Percentiles rank a stretch among this genome's conserved stretches.
These are phyloP conservation scores for Hanseniaspora gamundiae DNA, from an alignment of 1,139 yeast species.

Conservation along the genomic window DNA sequence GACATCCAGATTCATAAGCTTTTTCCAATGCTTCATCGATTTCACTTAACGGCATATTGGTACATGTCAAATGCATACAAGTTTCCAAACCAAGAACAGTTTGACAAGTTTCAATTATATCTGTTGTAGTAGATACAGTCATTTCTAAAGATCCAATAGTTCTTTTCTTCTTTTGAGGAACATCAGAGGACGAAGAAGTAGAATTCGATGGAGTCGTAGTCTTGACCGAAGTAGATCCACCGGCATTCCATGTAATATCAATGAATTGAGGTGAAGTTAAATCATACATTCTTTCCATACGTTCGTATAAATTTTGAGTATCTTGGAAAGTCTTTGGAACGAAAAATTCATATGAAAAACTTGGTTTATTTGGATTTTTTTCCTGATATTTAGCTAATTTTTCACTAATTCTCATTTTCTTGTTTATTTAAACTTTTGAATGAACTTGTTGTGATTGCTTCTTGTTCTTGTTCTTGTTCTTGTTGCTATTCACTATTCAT, in stretches of 20 bases:
- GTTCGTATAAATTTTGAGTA: constrained; percentile 85
- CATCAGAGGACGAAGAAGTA: constrained; percentile 2
- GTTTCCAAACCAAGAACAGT: constrained; percentile 91
- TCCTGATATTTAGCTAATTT: constrained; percentile 25
- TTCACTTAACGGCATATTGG: constrained; percentile 76
- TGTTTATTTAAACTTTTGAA: not conserved
- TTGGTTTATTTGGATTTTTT: constrained; percentile 28
- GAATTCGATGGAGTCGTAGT: constrained; percentile 47
- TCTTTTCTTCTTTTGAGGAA: constrained; percentile 1
- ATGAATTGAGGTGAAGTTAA: constrained; percentile 74
- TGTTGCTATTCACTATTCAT: not conserved
- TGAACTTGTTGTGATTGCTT: not conserved
- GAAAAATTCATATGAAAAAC: constrained; percentile 92
- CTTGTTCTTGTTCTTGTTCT: not conserved
- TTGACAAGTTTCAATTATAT: constrained; percentile 85
- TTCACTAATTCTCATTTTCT: constrained; percentile 28
- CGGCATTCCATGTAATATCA: constrained; percentile 98
- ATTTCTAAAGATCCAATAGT: constrained; percentile 17
- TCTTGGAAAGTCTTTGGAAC: constrained; percentile 98
- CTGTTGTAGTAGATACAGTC: constrained; percentile 37
- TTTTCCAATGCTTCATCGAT: constrained; percentile 77
- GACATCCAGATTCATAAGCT: constrained; percentile 89
- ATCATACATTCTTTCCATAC: constrained; percentile 97
- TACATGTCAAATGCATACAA: constrained; percentile 96
- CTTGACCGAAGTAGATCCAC: constrained; percentile 44